Conservation (phyloP, 352 stramenopile species). For the Phytopythium ostracodes region DNA sequence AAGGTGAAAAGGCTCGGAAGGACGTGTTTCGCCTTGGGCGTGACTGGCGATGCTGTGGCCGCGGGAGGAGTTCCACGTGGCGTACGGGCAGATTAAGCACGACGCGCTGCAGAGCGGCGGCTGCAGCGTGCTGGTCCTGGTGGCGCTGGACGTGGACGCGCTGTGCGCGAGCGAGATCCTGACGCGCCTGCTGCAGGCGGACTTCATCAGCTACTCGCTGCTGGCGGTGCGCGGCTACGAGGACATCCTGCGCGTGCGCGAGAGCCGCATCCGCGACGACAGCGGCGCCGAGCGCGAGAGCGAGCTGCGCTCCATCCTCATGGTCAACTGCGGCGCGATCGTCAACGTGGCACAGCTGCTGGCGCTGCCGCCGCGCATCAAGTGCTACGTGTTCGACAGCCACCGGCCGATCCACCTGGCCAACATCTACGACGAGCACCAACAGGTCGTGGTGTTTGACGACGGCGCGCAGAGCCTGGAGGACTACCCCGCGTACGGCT, state of each 20-base stretch:
- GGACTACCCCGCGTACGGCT: slow-evolving; percentile 81
- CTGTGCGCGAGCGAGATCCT: slow-evolving; percentile 94
- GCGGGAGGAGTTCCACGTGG: slow-evolving; percentile 82
- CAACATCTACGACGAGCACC: slow-evolving; percentile 91
- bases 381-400: slow-evolving; percentile 95
- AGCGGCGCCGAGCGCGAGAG: slow-evolving; percentile 25
- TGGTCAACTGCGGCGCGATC: slow-evolving; percentile 95
- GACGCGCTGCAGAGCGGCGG: slow-evolving; percentile 60
- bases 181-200: slow-evolving; percentile 66
- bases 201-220: slow-evolving; percentile 75
- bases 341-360: slow-evolving; percentile 89
- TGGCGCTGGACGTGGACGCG: slow-evolving; percentile 93
- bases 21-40: not conserved
- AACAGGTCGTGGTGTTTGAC: slow-evolving; percentile 82
- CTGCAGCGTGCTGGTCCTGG: slow-evolving; percentile 91
- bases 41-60: slow-evolving; percentile 80
- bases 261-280: slow-evolving; percentile 59
- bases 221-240: slow-evolving; percentile 79
- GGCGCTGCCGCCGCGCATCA: slow-evolving; percentile 49
- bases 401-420: slow-evolving; percentile 95
- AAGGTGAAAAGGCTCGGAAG: not conserved
- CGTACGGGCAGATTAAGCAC: slow-evolving; percentile 82
- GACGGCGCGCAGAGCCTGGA: slow-evolving; percentile 65
- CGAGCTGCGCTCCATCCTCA: slow-evolving; percentile 88
- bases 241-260: slow-evolving; percentile 74